Evolutionary conservation across 1,139 yeast genomes (phyloP).

Genomic region (Sporopachydermia cereana): DNA sequence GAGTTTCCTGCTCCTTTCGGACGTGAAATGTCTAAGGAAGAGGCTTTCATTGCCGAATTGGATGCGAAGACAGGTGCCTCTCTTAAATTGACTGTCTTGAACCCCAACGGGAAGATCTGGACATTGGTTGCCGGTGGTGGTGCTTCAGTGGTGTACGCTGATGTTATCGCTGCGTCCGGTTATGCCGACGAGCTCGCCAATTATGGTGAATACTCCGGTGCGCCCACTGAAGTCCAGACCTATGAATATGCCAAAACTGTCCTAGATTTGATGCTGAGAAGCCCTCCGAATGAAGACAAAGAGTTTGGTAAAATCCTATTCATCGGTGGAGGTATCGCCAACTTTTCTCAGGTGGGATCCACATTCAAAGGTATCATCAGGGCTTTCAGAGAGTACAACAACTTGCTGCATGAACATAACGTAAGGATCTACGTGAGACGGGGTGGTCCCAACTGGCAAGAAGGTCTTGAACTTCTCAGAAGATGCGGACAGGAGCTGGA

Average conservation of each 20-base stretch:
- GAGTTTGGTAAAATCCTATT: constrained; percentile 29
- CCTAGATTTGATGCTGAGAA: constrained; percentile 34
- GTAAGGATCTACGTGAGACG: constrained; percentile 33
- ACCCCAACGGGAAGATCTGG: constrained; percentile 34
- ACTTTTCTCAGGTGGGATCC: constrained; percentile 36
- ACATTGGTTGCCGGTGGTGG: constrained; percentile 37
- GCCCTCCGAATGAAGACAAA: constrained; percentile 24
- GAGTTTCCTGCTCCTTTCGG: constrained; percentile 38
- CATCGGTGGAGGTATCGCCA: constrained; percentile 38
- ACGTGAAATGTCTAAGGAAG: constrained; percentile 32
- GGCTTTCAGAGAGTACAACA: constrained; percentile 32
- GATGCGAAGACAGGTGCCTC: constrained; percentile 39
- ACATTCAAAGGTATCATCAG: constrained; percentile 38
- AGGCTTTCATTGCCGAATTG: constrained; percentile 35
- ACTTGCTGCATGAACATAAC: constrained; percentile 27
- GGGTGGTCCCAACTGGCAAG: constrained; percentile 39
- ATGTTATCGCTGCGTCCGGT: constrained; percentile 36
- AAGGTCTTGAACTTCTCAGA: constrained; percentile 33
- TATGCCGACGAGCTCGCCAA: constrained; percentile 33
- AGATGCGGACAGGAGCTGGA: constrained; percentile 34
- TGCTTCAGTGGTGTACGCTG: constrained; percentile 36
- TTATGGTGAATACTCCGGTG: constrained; percentile 37
- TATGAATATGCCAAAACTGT: constrained; percentile 38
- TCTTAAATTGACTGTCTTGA: constrained; percentile 31
- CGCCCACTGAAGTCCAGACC: constrained; percentile 35